These are phyloP conservation scores for Lentinula boryana DNA, from an alignment of 768 basidiomycete species.

Conservation along the genomic window DNA sequence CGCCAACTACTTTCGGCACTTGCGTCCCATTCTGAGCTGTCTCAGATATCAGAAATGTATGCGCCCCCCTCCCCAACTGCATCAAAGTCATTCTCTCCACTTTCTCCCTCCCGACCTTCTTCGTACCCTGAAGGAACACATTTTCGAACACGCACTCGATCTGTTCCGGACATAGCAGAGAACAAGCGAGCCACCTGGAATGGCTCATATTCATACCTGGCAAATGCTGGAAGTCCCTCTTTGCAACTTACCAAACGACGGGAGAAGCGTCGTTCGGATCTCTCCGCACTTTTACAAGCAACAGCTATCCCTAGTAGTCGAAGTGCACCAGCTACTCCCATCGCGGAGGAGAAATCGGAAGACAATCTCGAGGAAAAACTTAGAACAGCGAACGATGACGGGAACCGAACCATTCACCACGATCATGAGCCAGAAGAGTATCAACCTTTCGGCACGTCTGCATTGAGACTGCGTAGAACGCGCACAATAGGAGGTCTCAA, in stretches of 20 bases:
- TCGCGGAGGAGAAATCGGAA: neutral
- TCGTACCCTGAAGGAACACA: constrained; percentile 29
- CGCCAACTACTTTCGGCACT: constrained; percentile 75
- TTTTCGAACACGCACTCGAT: constrained; percentile 21
- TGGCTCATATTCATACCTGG: constrained; percentile 53
- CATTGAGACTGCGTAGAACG: constrained; percentile 53
- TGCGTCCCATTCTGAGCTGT: constrained; percentile 63
- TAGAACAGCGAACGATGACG: neutral
- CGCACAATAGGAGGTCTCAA: constrained; percentile 46
- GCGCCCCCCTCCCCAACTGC: constrained; percentile 64
- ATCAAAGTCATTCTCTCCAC: constrained; percentile 18
- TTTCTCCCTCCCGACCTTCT: constrained; percentile 33
- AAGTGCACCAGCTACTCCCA: constrained; percentile 35
- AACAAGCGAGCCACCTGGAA: constrained; percentile 74
- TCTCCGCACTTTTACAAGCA: constrained; percentile 39
- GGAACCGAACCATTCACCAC: neutral
- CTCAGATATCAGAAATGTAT: constrained; percentile 84
- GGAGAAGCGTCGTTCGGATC: constrained; percentile 50
- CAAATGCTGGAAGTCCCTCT: constrained; percentile 40
- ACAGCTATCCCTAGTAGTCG: constrained; percentile 11
- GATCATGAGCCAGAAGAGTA: constrained; percentile 22
- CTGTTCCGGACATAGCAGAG: constrained; percentile 20
- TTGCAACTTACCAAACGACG: constrained; percentile 35
- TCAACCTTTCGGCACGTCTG: constrained; percentile 55
- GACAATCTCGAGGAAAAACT: constrained; percentile 4